phyloP scores from a whole-genome alignment of 2,329 filamentous ascomycete species.

The Graphilbum fragrans region DNA sequence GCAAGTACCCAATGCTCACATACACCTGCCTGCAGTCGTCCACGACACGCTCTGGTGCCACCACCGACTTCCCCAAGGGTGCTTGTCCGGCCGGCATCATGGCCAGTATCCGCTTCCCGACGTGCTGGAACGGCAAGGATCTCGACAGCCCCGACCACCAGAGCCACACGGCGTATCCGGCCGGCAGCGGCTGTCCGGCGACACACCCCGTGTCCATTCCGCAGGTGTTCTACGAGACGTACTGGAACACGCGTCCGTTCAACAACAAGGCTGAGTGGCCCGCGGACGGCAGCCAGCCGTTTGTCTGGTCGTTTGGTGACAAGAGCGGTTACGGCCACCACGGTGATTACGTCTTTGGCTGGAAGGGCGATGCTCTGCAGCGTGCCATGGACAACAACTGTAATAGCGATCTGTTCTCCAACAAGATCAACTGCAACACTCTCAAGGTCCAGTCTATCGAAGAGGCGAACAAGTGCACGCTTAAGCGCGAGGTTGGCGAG shows the following conservation, averaged over 20 bases:
- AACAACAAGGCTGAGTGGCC: constrained; percentile 8
- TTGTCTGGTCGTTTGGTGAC: constrained; percentile 8
- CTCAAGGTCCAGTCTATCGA: constrained; percentile 1
- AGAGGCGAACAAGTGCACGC: constrained; percentile 1
- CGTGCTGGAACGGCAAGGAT: constrained; percentile 39
- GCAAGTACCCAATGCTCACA: constrained; percentile 26
- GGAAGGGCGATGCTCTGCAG: constrained; percentile 8
- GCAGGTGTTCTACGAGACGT: constrained; percentile 8
- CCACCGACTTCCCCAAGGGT: constrained; percentile 22
- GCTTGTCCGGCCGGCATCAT: constrained; percentile 21
- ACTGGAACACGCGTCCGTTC: constrained; percentile 8
- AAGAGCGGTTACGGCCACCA: constrained; percentile 6
- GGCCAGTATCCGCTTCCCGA: constrained; percentile 30
- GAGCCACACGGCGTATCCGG: constrained; percentile 7
- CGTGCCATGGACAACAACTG: constrained; percentile 3
- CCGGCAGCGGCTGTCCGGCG: constrained; percentile 4
- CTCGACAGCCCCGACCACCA: constrained; percentile 18
- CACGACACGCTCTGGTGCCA: constrained; percentile 22
- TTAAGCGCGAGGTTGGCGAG: neutral
- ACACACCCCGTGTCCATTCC: constrained; percentile 5
- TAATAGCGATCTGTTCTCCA: constrained; percentile 7
- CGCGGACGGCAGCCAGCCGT: constrained; percentile 6
- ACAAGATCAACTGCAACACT: constrained; percentile 1
- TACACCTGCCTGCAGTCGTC: constrained; percentile 27
- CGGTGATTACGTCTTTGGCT: constrained; percentile 8